Evolutionary conservation across 331 rosid genomes (phyloP), one percentile per base, ranked within the genome.

Genomic region (Dryas integrifolia): DNA sequence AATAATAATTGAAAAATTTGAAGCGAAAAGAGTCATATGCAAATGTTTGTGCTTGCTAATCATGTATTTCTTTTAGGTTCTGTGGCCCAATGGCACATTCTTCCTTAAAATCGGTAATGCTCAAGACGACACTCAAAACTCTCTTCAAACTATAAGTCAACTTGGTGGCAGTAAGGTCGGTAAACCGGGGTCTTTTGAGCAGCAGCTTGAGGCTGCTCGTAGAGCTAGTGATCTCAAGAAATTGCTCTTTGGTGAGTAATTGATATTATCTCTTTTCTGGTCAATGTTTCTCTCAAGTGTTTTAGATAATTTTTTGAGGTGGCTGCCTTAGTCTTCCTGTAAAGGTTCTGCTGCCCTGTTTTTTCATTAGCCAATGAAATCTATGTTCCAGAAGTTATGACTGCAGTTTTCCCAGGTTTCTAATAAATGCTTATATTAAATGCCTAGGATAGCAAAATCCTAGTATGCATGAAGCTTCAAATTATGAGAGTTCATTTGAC

Each of bases 131-230:
- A 81, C 70, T 71, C 65, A 67, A 75, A 81, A 76, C 39, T 60
- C 84, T 75, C 56, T 59, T 84, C 84, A 79, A 77, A 69, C 71
- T 61, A 55, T 3, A 12, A 82, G 78, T 15, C 85, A 81, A 64
- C 15, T 82, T 67, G 81, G 79, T 65, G 88, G 82, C 53, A 50
- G 76, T 74, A 88, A 88, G 72, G 68, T 58, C 79, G 76, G 57
- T 4, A 79, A 81, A 77, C 81, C 82, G 9, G 88, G 84, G 45
- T 88, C 93, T 45, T 95, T 95, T 52, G 97, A 95, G 88, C 77
- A 85, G 75, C 86, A 95, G 74, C 98, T 95, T 40, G 99, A 95
- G 86, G 99, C 98, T 69, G 89, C 96, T 82, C 99, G 99, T 44
- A 83, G 98, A 81, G 98, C 97, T 58, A 92, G 84, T 78, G 87